Conservation (phyloP, 2,329 filamentous ascomycete species). For the Cladophialophora exuberans region DNA sequence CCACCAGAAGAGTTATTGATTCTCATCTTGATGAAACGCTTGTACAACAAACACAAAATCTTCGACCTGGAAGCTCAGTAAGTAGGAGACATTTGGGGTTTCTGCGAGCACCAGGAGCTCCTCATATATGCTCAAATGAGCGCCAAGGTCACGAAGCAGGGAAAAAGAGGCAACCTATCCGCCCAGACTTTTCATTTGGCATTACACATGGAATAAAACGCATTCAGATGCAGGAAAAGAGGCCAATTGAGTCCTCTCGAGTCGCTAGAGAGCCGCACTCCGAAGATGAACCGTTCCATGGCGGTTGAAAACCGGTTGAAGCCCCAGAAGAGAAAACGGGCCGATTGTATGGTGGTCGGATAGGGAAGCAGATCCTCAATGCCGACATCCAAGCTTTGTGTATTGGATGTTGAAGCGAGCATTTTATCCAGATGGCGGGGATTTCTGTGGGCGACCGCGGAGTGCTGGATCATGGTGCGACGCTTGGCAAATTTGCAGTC, state of each 20-base stretch:
- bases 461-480: not conserved
- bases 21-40: conserved; percentile 1
- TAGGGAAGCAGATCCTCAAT: not conserved
- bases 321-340: conserved; percentile 3
- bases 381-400: too few species aligned
- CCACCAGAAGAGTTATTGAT: conserved; percentile 9
- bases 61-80: not conserved
- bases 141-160: not conserved
- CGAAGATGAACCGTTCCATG: conserved; percentile 12
- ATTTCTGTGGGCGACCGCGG: not conserved
- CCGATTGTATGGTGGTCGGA: not conserved
- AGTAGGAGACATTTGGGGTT: not conserved
- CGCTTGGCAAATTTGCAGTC: not conserved
- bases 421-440: not conserved
- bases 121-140: not conserved
- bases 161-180: not conserved
- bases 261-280: too few species aligned
- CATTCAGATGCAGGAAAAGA: not conserved
- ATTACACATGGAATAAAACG: not conserved
- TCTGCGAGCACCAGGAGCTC: not conserved
- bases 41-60: not conserved
- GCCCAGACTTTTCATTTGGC: not conserved
- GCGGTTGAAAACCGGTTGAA: not conserved
- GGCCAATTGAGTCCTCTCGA: not conserved
- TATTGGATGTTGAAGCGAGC: not conserved